These are phyloP conservation scores for Gnetum montanum DNA, from an alignment of 75 land plant genomes.

Conservation along the genomic window DNA sequence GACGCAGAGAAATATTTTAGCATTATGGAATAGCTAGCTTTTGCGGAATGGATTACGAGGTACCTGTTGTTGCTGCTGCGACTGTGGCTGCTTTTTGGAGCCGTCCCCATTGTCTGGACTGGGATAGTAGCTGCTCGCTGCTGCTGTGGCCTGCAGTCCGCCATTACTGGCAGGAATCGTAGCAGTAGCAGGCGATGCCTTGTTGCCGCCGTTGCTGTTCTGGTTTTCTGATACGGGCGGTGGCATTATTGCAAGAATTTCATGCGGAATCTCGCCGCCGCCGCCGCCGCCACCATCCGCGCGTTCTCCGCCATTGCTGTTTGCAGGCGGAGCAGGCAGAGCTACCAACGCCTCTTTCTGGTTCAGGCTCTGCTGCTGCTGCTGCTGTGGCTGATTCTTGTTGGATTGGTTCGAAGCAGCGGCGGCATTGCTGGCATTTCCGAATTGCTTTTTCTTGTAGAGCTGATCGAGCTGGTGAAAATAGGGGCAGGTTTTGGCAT, in stretches of 20 bases:
- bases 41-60: not conserved
- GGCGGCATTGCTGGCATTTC: slow-evolving; percentile 1
- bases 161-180: not conserved
- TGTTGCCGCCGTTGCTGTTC: not conserved
- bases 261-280: not conserved
- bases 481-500: slow-evolving; percentile 54
- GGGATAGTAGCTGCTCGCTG: too few species aligned
- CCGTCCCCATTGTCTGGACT: slow-evolving; percentile 6
- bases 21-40: not conserved
- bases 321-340: too few species aligned
- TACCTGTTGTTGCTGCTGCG: not conserved
- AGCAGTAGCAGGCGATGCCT: slow-evolving; percentile 6
- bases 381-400: slow-evolving; percentile 7
- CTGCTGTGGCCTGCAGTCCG: not conserved
- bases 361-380: slow-evolving; percentile 1
- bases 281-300: not conserved
- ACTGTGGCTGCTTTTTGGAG: not conserved
- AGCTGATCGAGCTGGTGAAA: slow-evolving; percentile 40
- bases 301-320: not conserved
- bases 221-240: slow-evolving; percentile 5
- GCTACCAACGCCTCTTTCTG: not conserved
- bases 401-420: slow-evolving; percentile 3
- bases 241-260: slow-evolving; percentile 10
- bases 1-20: too few species aligned
- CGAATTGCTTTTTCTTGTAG: slow-evolving; percentile 17